Percentiles rank a stretch among this genome's conserved stretches.
phyloP scores from a whole-genome alignment of 192 early-diverging fungal genomes.

The Oehlia diaphana region DNA sequence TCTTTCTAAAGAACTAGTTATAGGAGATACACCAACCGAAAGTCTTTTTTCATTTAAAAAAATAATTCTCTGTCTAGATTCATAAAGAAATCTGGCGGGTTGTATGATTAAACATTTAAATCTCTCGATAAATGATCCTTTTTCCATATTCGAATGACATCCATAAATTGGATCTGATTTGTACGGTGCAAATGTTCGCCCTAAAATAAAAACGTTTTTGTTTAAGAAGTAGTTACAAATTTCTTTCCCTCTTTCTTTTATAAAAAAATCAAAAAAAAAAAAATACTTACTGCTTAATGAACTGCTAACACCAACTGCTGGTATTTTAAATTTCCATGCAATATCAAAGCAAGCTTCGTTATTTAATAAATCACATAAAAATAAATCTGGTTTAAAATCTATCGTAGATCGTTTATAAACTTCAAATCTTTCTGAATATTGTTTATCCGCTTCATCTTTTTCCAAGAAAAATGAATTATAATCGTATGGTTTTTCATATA shows the following conservation, averaged over 20 bases:
- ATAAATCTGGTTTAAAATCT: conserved; percentile 3
- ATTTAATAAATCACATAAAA: conserved; percentile 5
- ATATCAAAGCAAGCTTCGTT: conserved; percentile 20
- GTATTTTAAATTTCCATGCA: conserved; percentile 12
- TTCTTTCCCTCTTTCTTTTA: too few species aligned
- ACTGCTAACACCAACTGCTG: not conserved
- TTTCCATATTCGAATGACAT: conserved; percentile 18
- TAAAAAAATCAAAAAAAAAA: not conserved
- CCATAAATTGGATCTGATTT: conserved; percentile 19
- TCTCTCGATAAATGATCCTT: conserved; percentile 9
- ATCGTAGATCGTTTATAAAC: not conserved
- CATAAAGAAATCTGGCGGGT: not conserved
- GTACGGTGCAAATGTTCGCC: not conserved
- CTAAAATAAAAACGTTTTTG: not conserved
- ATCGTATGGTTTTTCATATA: not conserved
- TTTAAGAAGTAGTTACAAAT: not conserved
- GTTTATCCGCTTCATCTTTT: not conserved
- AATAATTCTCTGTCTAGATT: not conserved
- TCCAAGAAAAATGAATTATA: not conserved
- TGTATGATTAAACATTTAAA: conserved; percentile 9
- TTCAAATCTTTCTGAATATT: conserved; percentile 2
- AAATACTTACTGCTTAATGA: not conserved
- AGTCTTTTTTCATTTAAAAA: conserved; percentile 1
- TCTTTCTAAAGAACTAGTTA: not conserved
- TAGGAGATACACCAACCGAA: not conserved